Base-by-base conservation (phyloP, 2,329 filamentous ascomycete genomes). In the Fusarium sp. region DNA sequence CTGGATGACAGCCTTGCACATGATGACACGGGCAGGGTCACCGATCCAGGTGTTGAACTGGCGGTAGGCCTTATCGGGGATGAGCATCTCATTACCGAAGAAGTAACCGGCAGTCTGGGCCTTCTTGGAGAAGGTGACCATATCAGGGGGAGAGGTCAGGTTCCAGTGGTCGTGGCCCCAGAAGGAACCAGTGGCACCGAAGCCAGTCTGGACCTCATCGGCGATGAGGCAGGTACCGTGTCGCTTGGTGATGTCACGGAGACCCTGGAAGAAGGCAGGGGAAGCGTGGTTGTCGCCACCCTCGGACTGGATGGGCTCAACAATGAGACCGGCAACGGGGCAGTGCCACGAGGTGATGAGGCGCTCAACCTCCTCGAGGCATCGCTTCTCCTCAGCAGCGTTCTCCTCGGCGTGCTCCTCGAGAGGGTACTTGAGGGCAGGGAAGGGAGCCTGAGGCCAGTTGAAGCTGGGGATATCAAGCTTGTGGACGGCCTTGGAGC, bases 1-100 rank as follows among this genome's bases (percentile, higher is more conserved):
- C 68, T 93, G 84, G 80, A 95, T 90, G 82, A 96, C 94, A 76
- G 91, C 92, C 74, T 92, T 91, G 90, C 94, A 94, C 77, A 95
- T 88, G 75, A 96, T 86, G 18, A 92, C 93, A 70, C 93, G 92
- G 41, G 92, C 91, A 65, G 94, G 93, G 84, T 96, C 94, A 77
- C 94, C 93, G 87, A 95, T 95, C 93, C 93, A 95, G 65, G 93
- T 95, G 86, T 95, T 95, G 86, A 95, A 96, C 84, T 96, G 94
- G 72, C 94, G 90, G 86, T 95, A 95, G 33, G 94, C 92, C 86
- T 94, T 94, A 84, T 95, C 95, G 27, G 94, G 94, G 60, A 92
- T 87, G 60, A 96, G 86, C 52, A 89, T 90, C n/a, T 89, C 87
- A 86, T 95, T 92, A 50, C 92, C 92, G 81, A 90, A 96, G 86